These are phyloP conservation scores for Metschnikowia dekortorum DNA, from an alignment of 805 yeast genomes.

Conservation along the genomic window DNA sequence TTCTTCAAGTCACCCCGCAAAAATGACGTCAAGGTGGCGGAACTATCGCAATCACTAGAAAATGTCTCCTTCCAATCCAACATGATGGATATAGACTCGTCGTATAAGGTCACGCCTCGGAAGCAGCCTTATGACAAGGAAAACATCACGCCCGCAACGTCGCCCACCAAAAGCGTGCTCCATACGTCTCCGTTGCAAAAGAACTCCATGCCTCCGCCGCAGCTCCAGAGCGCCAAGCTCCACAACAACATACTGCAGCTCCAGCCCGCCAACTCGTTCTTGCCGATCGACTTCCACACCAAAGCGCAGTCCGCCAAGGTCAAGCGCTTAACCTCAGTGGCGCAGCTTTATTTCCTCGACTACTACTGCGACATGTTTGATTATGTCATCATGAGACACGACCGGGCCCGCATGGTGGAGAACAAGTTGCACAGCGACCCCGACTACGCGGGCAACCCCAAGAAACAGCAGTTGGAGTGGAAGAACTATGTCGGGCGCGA, in stretches of 20 bases:
- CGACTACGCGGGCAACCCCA: slow-evolving; percentile 34
- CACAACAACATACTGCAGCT: slow-evolving; percentile 30
- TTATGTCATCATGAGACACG: slow-evolving; percentile 82
- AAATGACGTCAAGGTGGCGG: slow-evolving; percentile 25
- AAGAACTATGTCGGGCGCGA: slow-evolving; percentile 78
- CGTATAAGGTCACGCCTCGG: slow-evolving; percentile 29
- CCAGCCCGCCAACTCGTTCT: slow-evolving; percentile 26
- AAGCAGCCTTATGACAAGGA: slow-evolving; percentile 14
- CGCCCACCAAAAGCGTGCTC: slow-evolving; percentile 24
- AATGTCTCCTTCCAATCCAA: slow-evolving; percentile 35
- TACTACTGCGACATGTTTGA: slow-evolving; percentile 95
- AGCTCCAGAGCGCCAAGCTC: slow-evolving; percentile 17
- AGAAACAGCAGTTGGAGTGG: slow-evolving; percentile 52
- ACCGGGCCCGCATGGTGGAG: slow-evolving; percentile 70
- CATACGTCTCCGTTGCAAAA: slow-evolving; percentile 22
- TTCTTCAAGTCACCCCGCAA: slow-evolving; percentile 17
- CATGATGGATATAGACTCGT: slow-evolving; percentile 39
- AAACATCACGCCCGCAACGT: slow-evolving; percentile 29
- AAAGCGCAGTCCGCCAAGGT: slow-evolving; percentile 72
- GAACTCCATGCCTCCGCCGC: slow-evolving; percentile 7
- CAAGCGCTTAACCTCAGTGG: slow-evolving; percentile 80
- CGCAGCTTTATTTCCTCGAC: slow-evolving; percentile 90
- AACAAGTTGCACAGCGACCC: slow-evolving; percentile 49
- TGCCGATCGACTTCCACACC: slow-evolving; percentile 45
- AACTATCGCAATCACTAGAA: slow-evolving; percentile 40